These are phyloP conservation scores for Clonostachys chloroleuca DNA, from an alignment of 2,329 filamentous ascomycete genomes.

Conservation along the genomic window DNA sequence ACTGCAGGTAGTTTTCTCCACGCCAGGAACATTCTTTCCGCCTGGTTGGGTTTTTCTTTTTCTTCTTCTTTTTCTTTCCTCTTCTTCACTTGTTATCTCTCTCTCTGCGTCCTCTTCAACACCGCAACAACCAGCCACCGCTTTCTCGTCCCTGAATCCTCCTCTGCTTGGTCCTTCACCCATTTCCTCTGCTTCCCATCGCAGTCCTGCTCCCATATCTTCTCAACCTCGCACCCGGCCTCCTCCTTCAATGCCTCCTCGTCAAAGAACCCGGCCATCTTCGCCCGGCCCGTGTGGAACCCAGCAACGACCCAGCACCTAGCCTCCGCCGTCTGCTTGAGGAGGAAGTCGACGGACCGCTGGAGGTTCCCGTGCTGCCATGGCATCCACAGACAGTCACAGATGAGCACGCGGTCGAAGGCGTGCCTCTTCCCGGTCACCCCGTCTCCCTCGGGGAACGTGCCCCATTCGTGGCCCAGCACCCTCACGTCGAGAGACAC, in stretches of 20 bases:
- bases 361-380: conserved; percentile 65
- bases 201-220: conserved; percentile 66
- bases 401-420: conserved; percentile 62
- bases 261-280: conserved; percentile 63
- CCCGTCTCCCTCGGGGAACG: not conserved
- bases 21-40: too few species aligned
- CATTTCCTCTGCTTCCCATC: conserved; percentile 59
- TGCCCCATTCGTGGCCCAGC: not conserved
- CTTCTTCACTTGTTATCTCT: too few species aligned
- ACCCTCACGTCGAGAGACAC: not conserved
- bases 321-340: conserved; percentile 36
- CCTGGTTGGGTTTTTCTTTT: too few species aligned
- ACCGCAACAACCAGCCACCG: conserved; percentile 64
- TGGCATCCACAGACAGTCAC: conserved; percentile 74
- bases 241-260: conserved; percentile 30
- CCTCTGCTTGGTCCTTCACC: conserved; percentile 58
- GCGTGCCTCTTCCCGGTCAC: conserved; percentile 13
- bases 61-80: too few species aligned
- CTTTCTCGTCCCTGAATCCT: conserved; percentile 60
- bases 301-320: conserved; percentile 63
- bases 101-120: conserved; percentile 23
- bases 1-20: too few species aligned
- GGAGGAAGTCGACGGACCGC: conserved; percentile 58
- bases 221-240: conserved; percentile 54
- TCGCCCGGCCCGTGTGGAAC: conserved; percentile 66